These are phyloP conservation scores for Mitragyna speciosa DNA, from an alignment of 257 asterid genomes.

Conservation along the genomic window DNA sequence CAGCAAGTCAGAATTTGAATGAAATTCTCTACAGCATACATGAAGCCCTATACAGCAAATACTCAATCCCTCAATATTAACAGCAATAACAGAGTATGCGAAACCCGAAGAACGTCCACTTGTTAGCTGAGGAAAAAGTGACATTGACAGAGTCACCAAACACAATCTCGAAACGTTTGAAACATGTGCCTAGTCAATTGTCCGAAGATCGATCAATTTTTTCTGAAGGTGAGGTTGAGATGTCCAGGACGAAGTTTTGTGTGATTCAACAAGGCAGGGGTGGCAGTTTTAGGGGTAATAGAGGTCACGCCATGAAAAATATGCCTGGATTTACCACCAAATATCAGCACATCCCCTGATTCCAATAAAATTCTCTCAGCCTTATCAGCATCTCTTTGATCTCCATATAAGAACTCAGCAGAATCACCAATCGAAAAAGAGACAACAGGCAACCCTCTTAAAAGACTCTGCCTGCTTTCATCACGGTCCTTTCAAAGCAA, in stretches of 20 bases:
- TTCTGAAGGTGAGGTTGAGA: constrained; percentile 61
- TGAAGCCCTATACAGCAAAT: too few relatives aligned
- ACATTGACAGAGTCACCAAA: too few relatives aligned
- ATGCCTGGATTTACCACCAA: constrained; percentile 68
- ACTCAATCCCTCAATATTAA: too few relatives aligned
- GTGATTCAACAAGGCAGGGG: constrained; percentile 28
- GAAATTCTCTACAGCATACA: too few relatives aligned
- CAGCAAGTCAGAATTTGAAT: too few relatives aligned
- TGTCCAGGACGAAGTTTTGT: constrained; percentile 62
- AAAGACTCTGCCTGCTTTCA: constrained; percentile 47
- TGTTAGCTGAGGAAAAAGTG: too few relatives aligned
- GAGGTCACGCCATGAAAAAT: constrained; percentile 59
- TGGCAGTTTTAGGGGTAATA: constrained; percentile 48
- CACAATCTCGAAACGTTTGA: too few relatives aligned
- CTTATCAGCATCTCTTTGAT: constrained; percentile 42
- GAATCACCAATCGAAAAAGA: constrained; percentile 68
- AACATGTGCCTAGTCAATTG: too few relatives aligned
- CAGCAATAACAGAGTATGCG: too few relatives aligned
- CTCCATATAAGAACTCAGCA: constrained; percentile 62
- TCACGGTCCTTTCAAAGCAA: constrained; percentile 51
- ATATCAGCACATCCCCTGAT: constrained; percentile 64
- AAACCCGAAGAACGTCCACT: too few relatives aligned
- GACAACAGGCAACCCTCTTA: constrained; percentile 55
- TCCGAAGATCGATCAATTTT: too few relatives aligned
- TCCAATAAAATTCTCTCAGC: constrained; percentile 42